Base-by-base conservation (phyloP, 208 protist species). In the Leishmania mexicana region DNA sequence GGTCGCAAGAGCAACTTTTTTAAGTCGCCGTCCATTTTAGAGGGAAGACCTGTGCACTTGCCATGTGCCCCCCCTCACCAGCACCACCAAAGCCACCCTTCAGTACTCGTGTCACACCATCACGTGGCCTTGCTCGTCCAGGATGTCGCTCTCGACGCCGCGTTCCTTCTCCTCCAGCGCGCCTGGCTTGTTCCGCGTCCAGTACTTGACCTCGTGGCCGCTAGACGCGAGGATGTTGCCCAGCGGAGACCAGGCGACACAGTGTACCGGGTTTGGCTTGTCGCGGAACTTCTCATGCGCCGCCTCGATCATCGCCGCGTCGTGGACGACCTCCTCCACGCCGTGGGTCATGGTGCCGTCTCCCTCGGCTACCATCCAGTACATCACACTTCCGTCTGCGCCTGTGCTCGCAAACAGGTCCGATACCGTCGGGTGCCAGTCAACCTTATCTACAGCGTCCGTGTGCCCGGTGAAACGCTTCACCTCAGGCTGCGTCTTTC, bases 191-290 rank as follows among this genome's bases (percentile, higher is more conserved):
- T 96, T 96, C 45, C 95, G 89, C 45, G 86, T 89, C 95, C 95
- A 98, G 86, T 96, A 96, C 85, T 96, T 96, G 65, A 98, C 92
- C 83, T 98, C 92, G 15, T 86, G 84, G 3, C 91, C 88, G 67
- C 92, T 92, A 3, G 95, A 94, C 10, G 93, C 91, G 21, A 98
- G 86, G 42, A 98, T 40, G 81, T 95, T 93, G 53, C 95, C 95
- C 72, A 95, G 87, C 40, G 93, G 95, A 78, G 89, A 93, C 92
- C 93, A 97, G 58, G 93, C 93, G 11, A 97, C 65, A 62, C 85
- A 86, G 78, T 94, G 87, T 58, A 96, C 88, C 35, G 94, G 89
- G 80, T 96, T 97, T 19, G 94, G 84, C 68, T 90, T 90, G 78
- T 96, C 93, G 45, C 89, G 88, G 76, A 97, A 96, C 70, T 89